phyloP scores from a whole-genome alignment of 2,329 filamentous ascomycete species.

The Venturia carpophila region DNA sequence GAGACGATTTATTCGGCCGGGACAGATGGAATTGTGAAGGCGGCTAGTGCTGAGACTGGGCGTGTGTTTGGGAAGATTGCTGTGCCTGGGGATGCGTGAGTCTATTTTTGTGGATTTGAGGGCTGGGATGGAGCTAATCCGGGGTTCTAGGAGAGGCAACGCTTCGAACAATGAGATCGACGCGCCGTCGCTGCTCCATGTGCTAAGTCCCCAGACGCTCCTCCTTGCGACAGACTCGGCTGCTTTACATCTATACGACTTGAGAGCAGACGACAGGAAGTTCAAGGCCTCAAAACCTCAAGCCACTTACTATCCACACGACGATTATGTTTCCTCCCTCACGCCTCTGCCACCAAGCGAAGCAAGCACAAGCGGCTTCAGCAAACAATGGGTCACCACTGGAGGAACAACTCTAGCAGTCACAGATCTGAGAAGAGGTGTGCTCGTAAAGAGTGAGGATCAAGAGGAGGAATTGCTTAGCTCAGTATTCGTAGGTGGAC shows the following conservation, averaged over 20 bases:
- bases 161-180: conserved; percentile 44
- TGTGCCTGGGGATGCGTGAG: conserved; percentile 52
- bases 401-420: conserved; percentile 86
- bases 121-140: neutral
- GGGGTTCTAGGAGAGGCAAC: neutral
- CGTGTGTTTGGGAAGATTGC: conserved; percentile 73
- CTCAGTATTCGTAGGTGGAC: conserved; percentile 66
- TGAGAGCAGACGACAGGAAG: conserved; percentile 50
- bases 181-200: conserved; percentile 71
- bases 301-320: conserved; percentile 78
- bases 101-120: conserved; percentile 3
- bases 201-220: conserved; percentile 78
- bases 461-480: conserved; percentile 91
- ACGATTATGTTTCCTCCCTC: conserved; percentile 86
- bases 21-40: conserved; percentile 57
- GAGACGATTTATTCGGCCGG: conserved; percentile 54
- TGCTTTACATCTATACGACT: conserved; percentile 78
- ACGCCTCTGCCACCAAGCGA: conserved; percentile 72
- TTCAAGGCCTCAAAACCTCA: conserved; percentile 53
- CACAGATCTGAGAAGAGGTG: conserved; percentile 78
- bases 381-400: conserved; percentile 92
- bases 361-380: conserved; percentile 76
- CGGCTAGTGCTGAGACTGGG: conserved; percentile 50
- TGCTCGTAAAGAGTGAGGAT: conserved; percentile 83
- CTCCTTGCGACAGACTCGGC: conserved; percentile 87